Evolutionary conservation across 2,329 filamentous ascomycete genomes (phyloP).

Genomic region (Phyllosticta citriasiana): DNA sequence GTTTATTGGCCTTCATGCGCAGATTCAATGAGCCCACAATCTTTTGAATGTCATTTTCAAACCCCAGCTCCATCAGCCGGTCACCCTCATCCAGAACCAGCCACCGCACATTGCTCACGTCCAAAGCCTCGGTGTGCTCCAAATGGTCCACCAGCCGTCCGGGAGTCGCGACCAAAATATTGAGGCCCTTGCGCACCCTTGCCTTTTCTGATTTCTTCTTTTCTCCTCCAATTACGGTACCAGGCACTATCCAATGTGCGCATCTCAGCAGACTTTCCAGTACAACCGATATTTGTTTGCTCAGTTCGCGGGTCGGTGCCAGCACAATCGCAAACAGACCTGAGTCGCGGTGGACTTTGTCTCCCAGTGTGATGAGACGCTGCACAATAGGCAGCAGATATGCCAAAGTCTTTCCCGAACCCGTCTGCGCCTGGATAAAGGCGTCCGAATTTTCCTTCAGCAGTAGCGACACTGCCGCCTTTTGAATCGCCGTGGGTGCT

Average conservation of each 20-base stretch:
- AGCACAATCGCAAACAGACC: constrained; percentile 91
- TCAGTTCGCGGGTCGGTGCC: constrained; percentile 85
- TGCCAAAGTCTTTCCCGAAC: constrained; percentile 94
- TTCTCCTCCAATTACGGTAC: constrained; percentile 66
- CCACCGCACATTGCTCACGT: constrained; percentile 85
- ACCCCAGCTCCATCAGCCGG: constrained; percentile 95
- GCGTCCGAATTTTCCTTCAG: constrained; percentile 75
- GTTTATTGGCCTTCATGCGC: constrained; percentile 48
- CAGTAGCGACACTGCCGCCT: constrained; percentile 73
- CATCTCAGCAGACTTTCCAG: constrained; percentile 78
- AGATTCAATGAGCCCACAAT: constrained; percentile 73
- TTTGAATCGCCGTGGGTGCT: constrained; percentile 89
- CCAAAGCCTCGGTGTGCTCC: constrained; percentile 80
- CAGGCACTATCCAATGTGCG: constrained; percentile 87
- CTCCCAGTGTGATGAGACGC: constrained; percentile 62
- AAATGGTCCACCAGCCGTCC: constrained; percentile 86
- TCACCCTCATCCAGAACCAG: constrained; percentile 92
- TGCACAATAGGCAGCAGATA: constrained; percentile 90
- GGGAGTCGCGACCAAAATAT: constrained; percentile 90
- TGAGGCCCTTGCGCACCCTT: constrained; percentile 84
- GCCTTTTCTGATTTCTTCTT: constrained; percentile 81
- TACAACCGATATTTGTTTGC: constrained; percentile 84
- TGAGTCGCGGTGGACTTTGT: constrained; percentile 64
- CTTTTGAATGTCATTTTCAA: constrained; percentile 84
- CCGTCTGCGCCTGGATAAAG: constrained; percentile 94